Base-by-base conservation (phyloP, 192 early-diverging fungal species). In the Podila verticillata region DNA sequence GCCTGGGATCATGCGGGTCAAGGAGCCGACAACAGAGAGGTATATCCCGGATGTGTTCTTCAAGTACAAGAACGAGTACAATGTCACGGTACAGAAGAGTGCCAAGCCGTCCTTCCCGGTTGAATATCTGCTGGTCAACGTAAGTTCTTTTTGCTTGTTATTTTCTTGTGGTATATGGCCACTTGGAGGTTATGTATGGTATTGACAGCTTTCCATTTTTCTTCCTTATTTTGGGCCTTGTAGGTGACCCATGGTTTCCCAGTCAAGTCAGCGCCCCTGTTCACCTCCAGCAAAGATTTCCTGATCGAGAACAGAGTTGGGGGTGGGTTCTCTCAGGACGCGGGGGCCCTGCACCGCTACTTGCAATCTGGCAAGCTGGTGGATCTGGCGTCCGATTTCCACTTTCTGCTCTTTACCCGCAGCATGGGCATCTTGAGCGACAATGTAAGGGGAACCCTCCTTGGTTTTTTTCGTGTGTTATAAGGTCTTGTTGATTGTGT, bases 31-130 rank as follows among this genome's bases (percentile, higher is more conserved):
- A 7, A 35, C 80, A 7, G 87, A 92, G 36, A 89, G 93, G 28
- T 99, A 99, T 77, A 93, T 99, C 24, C 98, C 97, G 0, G 98
- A 99, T 47, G 92, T 99, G 22, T 96, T 98, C 73, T 99, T 97
- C 87, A 93, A 93, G 80, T 96, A 95, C 82, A 95, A 91, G 74
- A 99, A 99, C 87, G 90, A 97, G 77, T 99, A 99, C 84, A 91
- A 91, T 22, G 79, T 96, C 13, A 81, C 90, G 39, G 97, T 98
- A 7, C 88, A 95, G 63, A 90, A 95, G 57, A 88, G 92, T 31
- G 97, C 98, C 24, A 96, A 97, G 72, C 97, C 97, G 1, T 93
- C 95, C 5, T 99, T 98, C 74, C 98, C 98, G 0, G 92, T 98
- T 1, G 97, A 99, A 68, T 98, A 99, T 72, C 88, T 99, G 24